Evolutionary conservation across 768 basidiomycete species (phyloP).

Genomic region (Lyophyllum decastes): DNA sequence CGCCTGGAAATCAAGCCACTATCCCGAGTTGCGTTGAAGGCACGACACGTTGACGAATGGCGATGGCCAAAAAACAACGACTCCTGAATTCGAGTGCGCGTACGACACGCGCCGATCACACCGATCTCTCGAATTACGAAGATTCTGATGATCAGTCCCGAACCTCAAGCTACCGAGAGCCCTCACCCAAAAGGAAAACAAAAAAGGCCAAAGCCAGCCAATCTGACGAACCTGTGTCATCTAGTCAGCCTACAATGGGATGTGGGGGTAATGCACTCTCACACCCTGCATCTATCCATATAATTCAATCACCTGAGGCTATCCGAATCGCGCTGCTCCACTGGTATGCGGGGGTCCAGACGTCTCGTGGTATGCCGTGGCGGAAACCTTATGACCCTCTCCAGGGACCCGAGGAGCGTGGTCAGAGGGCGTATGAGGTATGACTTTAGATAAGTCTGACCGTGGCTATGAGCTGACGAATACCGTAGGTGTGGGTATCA

Average conservation of each 20-base stretch:
- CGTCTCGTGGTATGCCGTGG: slow-evolving; percentile 88
- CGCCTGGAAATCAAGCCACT: background rate
- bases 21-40: background rate
- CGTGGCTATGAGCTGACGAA: background rate
- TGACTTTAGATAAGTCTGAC: background rate
- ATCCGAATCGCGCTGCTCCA: slow-evolving; percentile 52
- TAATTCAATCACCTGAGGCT: slow-evolving; percentile 38
- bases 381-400: slow-evolving; percentile 67
- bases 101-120: background rate
- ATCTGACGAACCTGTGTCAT: background rate
- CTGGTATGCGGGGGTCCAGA: slow-evolving; percentile 76
- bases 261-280: background rate
- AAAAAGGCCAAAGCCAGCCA: background rate
- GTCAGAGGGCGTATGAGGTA: slow-evolving; percentile 93
- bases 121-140: slow-evolving; percentile 4
- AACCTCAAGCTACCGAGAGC: slow-evolving; percentile 5
- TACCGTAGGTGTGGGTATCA: slow-evolving; percentile 76
- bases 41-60: background rate
- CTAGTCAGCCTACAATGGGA: background rate
- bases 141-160: slow-evolving; percentile 16
- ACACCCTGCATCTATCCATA: slow-evolving; percentile 53
- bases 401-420: slow-evolving; percentile 56
- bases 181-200: slow-evolving; percentile 9
- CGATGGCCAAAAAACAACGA: slow-evolving; percentile 10
- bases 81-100: background rate